Conservation (phyloP, 139 green algal genomes). For the Tetradesmus obliquus region DNA sequence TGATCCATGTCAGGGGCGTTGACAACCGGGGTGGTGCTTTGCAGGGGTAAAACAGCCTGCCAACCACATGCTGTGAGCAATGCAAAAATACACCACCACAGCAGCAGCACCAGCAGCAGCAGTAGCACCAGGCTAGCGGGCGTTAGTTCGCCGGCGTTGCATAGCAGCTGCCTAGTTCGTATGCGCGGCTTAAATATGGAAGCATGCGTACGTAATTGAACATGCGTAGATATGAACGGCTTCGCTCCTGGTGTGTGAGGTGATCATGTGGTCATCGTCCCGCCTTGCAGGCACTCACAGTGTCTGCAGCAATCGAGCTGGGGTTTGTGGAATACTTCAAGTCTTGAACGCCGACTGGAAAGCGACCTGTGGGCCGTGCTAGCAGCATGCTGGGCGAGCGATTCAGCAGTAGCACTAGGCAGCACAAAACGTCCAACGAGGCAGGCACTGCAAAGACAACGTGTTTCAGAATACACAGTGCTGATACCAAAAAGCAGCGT, state of each 20-base stretch:
- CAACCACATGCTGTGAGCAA: conserved; percentile 33
- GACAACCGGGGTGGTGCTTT: not conserved
- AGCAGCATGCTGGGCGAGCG: conserved; percentile 24
- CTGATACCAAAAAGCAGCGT: not conserved
- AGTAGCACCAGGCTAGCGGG: not conserved
- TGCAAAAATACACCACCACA: not conserved
- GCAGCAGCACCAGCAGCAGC: not conserved
- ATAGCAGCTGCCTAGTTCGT: not conserved
- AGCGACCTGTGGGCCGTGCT: conserved; percentile 11
- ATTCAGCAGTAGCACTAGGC: not conserved
- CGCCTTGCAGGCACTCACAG: not conserved
- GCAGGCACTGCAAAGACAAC: not conserved
- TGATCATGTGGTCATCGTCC: not conserved
- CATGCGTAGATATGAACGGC: not conserved
- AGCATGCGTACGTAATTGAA: not conserved
- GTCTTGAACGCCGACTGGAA: conserved; percentile 34
- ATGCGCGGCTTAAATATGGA: not conserved
- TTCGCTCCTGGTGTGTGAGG: not conserved
- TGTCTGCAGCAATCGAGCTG: conserved; percentile 23
- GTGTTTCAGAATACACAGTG: not conserved
- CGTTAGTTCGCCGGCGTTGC: not conserved
- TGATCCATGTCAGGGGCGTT: conserved; percentile 31
- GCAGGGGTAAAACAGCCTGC: conserved; percentile 27
- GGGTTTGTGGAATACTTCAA: conserved; percentile 10
- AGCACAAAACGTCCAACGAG: not conserved